A percentile compares a stretch with the other conserved stretches of the same genome.
These are phyloP conservation scores for Metarhizium brunneum DNA, from an alignment of 2,329 filamentous ascomycete genomes.

Conservation along the genomic window DNA sequence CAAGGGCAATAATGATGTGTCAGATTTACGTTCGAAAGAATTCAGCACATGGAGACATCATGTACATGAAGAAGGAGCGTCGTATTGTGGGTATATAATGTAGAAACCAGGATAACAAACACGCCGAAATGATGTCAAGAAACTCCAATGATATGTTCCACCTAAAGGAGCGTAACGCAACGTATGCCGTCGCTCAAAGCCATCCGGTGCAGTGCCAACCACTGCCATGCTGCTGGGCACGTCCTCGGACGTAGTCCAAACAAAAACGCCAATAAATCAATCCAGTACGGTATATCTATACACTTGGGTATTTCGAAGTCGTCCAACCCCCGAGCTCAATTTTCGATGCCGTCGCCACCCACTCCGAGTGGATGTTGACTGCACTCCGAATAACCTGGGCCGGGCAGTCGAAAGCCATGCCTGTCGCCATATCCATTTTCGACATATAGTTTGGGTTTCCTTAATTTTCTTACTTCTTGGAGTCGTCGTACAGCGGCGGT, in stretches of 20 bases:
- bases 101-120: neutral
- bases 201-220: neutral
- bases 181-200: neutral
- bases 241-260: neutral
- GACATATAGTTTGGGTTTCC: neutral
- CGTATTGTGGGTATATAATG: constrained; percentile 6
- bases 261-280: neutral
- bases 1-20: too few relatives aligned
- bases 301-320: neutral
- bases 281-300: neutral
- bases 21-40: too few relatives aligned
- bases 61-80: constrained; percentile 1
- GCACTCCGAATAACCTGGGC: neutral
- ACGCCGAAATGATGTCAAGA: neutral
- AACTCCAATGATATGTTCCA: neutral
- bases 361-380: neutral
- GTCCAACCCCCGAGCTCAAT: neutral
- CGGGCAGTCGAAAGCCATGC: neutral
- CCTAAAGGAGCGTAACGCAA: neutral
- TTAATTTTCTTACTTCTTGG: constrained; percentile 12
- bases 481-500: constrained; percentile 16
- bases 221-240: neutral
- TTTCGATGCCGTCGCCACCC: neutral
- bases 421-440: too few relatives aligned
- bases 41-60: neutral